Conservation (phyloP, 192 early-diverging fungal species). For the Gorgonomyces haynaldii region DNA sequence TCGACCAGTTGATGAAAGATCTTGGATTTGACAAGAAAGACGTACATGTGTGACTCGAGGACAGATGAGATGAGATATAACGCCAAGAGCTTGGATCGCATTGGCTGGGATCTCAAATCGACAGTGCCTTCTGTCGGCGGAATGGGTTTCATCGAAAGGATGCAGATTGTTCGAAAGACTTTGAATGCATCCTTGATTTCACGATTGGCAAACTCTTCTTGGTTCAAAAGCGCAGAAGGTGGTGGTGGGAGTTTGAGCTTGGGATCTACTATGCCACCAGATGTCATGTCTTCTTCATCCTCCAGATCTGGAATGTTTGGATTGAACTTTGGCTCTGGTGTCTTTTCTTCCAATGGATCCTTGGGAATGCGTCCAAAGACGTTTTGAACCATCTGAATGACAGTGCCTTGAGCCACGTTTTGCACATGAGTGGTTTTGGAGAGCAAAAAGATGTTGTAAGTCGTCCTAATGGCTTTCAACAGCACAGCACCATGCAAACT, state of each 20-base stretch:
- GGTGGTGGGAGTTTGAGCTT: not conserved
- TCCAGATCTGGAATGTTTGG: not conserved
- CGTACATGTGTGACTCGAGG: constrained; percentile 60
- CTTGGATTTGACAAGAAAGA: constrained; percentile 46
- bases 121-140: constrained; percentile 43
- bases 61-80: constrained; percentile 69
- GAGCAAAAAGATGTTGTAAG: constrained; percentile 81
- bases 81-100: constrained; percentile 75
- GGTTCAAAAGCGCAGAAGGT: not conserved
- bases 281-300: not conserved
- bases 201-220: not conserved
- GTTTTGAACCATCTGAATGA: constrained; percentile 80
- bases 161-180: constrained; percentile 78
- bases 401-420: constrained; percentile 74
- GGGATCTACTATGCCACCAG: not conserved
- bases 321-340: not conserved
- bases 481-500: constrained; percentile 64
- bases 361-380: constrained; percentile 63
- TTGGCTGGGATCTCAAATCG: constrained; percentile 68
- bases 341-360: constrained; percentile 11
- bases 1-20: constrained; percentile 13
- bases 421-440: constrained; percentile 60
- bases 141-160: constrained; percentile 75
- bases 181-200: constrained; percentile 63
- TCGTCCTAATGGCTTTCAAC: constrained; percentile 68